phyloP scores from a whole-genome alignment of 139 green algal genomes.

The Coccomyxa sp. region DNA sequence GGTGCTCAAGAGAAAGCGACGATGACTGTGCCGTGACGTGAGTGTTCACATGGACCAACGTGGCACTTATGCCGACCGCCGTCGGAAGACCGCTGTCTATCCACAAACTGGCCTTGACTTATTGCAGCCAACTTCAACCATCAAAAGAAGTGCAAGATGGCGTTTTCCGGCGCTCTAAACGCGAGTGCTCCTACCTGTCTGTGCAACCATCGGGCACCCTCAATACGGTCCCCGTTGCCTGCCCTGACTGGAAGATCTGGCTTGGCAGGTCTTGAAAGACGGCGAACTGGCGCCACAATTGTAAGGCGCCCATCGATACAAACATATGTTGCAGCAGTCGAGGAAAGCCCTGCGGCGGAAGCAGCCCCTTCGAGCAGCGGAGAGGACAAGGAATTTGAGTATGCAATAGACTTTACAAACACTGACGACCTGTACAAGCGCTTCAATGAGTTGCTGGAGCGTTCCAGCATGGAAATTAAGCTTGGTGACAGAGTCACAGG shows the following conservation, averaged over 20 bases:
- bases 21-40: no score
- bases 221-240: background rate
- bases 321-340: conserved; percentile 1
- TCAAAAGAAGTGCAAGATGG: no score
- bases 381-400: conserved; percentile 2
- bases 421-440: conserved; percentile 22
- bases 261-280: background rate
- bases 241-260: background rate
- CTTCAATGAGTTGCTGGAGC: conserved; percentile 39
- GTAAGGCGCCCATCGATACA: background rate
- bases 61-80: no score
- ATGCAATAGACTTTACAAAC: background rate
- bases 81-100: no score
- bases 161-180: no score
- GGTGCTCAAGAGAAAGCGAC: background rate
- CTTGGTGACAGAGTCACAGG: conserved; percentile 34
- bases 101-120: no score
- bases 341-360: background rate
- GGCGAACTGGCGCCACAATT: no score
- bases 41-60: no score
- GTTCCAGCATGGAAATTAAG: conserved; percentile 1
- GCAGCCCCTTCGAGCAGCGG: background rate
- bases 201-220: background rate
- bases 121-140: no score
- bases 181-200: no score